phyloP scores from a whole-genome alignment of 2,329 filamentous ascomycete genomes.

The Aspergillus sp. region DNA sequence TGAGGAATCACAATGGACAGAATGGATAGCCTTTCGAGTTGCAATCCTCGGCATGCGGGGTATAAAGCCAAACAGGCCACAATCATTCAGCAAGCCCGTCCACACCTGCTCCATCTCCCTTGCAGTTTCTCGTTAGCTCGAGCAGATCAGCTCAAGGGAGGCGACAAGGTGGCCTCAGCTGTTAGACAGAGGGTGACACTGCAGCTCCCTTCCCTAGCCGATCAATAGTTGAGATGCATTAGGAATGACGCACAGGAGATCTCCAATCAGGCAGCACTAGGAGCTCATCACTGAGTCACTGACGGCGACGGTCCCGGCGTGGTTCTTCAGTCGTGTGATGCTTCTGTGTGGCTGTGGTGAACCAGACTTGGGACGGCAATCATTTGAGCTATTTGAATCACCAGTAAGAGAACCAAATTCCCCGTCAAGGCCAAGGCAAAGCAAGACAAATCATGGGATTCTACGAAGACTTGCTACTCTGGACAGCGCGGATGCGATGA shows the following conservation, averaged over 20 bases:
- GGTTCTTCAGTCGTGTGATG: slow-evolving; percentile 7
- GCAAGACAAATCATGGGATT: background rate
- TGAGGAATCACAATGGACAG: background rate
- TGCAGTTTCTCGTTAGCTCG: slow-evolving; percentile 2
- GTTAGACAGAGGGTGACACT: slow-evolving; percentile 10
- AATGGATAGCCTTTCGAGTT: background rate
- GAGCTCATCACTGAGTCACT: background rate
- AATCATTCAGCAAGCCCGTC: background rate
- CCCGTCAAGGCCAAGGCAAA: background rate
- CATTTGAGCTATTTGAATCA: slow-evolving; percentile 11
- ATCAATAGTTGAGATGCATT: slow-evolving; percentile 13
- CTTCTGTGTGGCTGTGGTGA: slow-evolving; percentile 6
- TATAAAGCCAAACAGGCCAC: slow-evolving; percentile 1
- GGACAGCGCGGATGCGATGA: background rate
- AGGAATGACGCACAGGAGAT: slow-evolving; percentile 14
- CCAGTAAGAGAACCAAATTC: slow-evolving; percentile 1
- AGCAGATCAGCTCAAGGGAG: background rate
- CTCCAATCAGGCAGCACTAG: background rate
- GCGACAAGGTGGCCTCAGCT: slow-evolving; percentile 2
- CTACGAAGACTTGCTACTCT: background rate
- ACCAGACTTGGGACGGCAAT: background rate
- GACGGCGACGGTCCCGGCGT: background rate
- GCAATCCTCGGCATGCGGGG: slow-evolving; percentile 13
- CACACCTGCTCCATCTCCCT: slow-evolving; percentile 6
- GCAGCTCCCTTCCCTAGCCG: slow-evolving; percentile 8